These are phyloP conservation scores for Alnus glutinosa DNA, from an alignment of 306 rosid genomes.

Conservation along the genomic window DNA sequence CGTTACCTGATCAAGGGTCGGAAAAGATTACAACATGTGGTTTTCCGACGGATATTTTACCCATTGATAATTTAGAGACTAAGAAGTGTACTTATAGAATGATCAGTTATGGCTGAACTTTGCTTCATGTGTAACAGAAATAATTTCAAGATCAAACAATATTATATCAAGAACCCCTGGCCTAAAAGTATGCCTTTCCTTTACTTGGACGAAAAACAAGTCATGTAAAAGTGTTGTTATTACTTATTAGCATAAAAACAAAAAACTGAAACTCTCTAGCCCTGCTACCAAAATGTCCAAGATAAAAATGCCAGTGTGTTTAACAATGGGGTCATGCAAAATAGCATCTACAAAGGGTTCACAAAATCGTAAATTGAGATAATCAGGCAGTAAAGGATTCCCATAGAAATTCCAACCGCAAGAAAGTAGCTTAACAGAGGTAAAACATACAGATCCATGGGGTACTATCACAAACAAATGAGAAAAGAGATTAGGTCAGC, in stretches of 20 bases:
- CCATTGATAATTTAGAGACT: constrained; percentile 55
- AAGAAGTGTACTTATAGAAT: constrained; percentile 51
- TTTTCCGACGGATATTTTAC: constrained; percentile 57
- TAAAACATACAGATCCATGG: not conserved
- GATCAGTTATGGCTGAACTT: constrained; percentile 28
- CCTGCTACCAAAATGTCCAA: not conserved
- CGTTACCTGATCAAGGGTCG: constrained; percentile 51
- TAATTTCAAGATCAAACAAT: not conserved
- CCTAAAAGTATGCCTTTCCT: too few relatives aligned
- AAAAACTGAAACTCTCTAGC: not conserved
- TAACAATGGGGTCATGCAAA: not conserved
- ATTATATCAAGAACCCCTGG: too few relatives aligned
- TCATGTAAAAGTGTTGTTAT: too few relatives aligned
- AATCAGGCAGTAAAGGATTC: not conserved
- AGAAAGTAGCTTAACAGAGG: not conserved
- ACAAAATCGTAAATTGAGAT: not conserved
- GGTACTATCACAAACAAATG: not conserved
- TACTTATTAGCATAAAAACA: not conserved
- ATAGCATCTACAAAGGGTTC: not conserved
- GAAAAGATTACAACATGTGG: constrained; percentile 47
- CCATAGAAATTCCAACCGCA: not conserved
- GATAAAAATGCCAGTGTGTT: not conserved
- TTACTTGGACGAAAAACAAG: too few relatives aligned
- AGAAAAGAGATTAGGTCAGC: not conserved
- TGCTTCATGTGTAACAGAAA: not conserved